Base-by-base conservation (phyloP, 2,329 filamentous ascomycete species). In the Orbilia brochopaga region DNA sequence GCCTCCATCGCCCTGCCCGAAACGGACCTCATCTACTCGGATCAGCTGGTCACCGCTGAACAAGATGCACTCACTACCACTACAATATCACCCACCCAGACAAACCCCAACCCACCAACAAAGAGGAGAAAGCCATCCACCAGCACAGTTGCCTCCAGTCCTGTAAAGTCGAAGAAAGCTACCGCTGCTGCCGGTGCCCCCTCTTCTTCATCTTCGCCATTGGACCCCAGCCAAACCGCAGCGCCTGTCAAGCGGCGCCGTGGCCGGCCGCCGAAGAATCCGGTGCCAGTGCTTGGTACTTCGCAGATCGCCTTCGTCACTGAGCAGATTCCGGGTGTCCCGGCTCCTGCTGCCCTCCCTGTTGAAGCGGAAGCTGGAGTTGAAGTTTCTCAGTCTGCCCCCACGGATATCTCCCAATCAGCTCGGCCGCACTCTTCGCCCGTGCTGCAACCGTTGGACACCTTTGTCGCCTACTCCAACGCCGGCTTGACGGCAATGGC, bases 111-210 rank as follows among this genome's bases (percentile, higher is more conserved):
- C 30, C n/a, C 60, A 15, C 58, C 56, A 21, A 24, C 56, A 10
- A 70, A 70, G 51, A 70, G 54, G 55, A 70, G 66, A 27, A 70
- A 70, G 32, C 59, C 59, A 2, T 70, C 66, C 7, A 69, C 65
- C 3, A 23, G 19, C 23, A 64, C 66, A 7, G 59, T 70, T n/a
- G 50, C 60, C 11, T 70, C 66, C n/a, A 70, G 59, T 27, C 66
- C 66, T 1, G 32, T 46, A 19, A 70, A 60, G 54, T 53, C 48
- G 30, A 70, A 55, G 21, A 46, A 64, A 11, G 21, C 32, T 7
- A 40, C 44, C n/a, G 66, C 59, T 55, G 37, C 35, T 40, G 27
- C 27, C 7, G 50, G 27, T 8, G 65, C 27, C 27, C 4, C 61
- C 11, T 5, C 44, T 19, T 10, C 19, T 30, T 32, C n/a, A n/a